These are phyloP conservation scores for Cucurbita ficifolia DNA, from an alignment of 306 rosid species.

Conservation along the genomic window DNA sequence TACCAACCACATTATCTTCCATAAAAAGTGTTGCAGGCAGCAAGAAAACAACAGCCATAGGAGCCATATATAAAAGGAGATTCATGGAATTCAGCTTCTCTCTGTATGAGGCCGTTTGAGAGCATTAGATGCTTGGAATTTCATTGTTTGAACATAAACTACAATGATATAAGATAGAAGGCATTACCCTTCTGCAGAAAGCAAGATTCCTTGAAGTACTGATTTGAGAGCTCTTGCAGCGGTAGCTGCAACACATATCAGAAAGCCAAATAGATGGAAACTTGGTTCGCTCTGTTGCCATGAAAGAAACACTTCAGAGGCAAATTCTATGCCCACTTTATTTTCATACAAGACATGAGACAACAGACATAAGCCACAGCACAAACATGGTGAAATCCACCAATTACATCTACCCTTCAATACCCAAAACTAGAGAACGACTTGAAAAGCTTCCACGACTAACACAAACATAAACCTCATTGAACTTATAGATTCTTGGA, in stretches of 20 bases:
- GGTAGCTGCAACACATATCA: constrained; percentile 12
- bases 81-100: constrained; percentile 18
- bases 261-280: constrained; percentile 13
- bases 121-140: background rate
- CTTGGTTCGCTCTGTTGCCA: constrained; percentile 15
- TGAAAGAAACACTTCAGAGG: background rate
- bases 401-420: background rate
- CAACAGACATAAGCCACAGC: background rate
- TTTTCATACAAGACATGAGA: background rate
- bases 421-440: background rate
- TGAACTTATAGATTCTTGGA: background rate
- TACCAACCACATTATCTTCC: constrained; percentile 15
- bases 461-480: background rate
- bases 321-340: background rate
- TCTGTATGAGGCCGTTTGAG: constrained; percentile 1
- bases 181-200: constrained; percentile 12
- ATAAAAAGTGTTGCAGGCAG: constrained; percentile 16
- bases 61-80: constrained; percentile 17
- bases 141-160: background rate
- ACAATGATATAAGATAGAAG: background rate
- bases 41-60: constrained; percentile 14
- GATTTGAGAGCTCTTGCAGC: constrained; percentile 16
- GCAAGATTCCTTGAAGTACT: constrained; percentile 14
- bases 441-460: background rate
- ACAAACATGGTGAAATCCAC: background rate